These are phyloP conservation scores for Colletotrichum noveboracense DNA, from an alignment of 2,329 filamentous ascomycete genomes.

Conservation along the genomic window DNA sequence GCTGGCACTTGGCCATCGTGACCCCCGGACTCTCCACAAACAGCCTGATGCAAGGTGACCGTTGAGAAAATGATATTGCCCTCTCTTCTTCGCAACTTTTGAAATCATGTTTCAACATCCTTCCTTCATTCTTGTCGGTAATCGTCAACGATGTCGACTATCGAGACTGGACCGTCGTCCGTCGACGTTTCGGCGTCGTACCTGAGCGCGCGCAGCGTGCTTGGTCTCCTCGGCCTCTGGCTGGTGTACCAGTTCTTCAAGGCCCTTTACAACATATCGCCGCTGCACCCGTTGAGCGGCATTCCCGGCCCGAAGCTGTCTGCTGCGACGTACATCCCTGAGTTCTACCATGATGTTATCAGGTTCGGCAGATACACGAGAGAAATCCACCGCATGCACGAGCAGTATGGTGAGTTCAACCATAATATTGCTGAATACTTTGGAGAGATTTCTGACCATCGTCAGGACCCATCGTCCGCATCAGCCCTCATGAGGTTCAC, in stretches of 20 bases:
- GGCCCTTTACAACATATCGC: slow-evolving; percentile 40
- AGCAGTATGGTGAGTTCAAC: slow-evolving; percentile 34
- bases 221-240: slow-evolving; percentile 29
- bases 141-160: not conserved
- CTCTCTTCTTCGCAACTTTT: not conserved
- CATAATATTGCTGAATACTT: not conserved
- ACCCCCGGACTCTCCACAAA: slow-evolving; percentile 9
- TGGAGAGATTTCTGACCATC: not conserved
- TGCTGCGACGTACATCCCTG: slow-evolving; percentile 38
- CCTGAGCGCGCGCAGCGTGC: not conserved
- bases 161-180: not conserved
- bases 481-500: slow-evolving; percentile 44
- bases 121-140: not conserved
- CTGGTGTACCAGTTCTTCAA: slow-evolving; percentile 32
- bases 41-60: not conserved
- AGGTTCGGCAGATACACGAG: slow-evolving; percentile 37
- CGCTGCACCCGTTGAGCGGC: slow-evolving; percentile 40
- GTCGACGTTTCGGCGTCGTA: slow-evolving; percentile 3
- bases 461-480: slow-evolving; percentile 40
- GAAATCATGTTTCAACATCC: not conserved
- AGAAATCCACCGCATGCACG: slow-evolving; percentile 39
- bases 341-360: slow-evolving; percentile 43
- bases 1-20: not conserved
- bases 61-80: not conserved
- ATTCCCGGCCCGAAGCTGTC: slow-evolving; percentile 43